Evolutionary conservation across 768 basidiomycete species (phyloP).

Genomic region (Dentipellis sp.): DNA sequence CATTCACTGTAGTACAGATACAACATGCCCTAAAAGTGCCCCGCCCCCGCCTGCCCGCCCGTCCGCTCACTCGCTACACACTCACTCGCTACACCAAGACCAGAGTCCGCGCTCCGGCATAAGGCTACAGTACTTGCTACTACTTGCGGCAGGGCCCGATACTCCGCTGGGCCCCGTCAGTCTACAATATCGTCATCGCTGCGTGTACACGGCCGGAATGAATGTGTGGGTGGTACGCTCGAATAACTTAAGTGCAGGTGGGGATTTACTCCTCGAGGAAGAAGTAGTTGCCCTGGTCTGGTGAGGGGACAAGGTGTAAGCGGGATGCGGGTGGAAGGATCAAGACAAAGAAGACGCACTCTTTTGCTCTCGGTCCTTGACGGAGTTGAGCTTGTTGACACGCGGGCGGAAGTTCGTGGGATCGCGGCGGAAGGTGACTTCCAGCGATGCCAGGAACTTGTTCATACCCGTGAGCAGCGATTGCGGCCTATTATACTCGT

Average conservation of each 20-base stretch:
- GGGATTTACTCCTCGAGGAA: constrained; percentile 74
- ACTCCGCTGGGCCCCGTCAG: neutral
- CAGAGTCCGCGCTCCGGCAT: neutral
- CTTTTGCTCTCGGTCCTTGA: constrained; percentile 88
- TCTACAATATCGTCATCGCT: neutral
- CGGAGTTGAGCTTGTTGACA: constrained; percentile 77
- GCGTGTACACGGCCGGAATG: neutral
- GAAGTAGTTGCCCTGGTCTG: constrained; percentile 83
- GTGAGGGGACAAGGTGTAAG: constrained; percentile 2
- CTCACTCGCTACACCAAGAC: neutral
- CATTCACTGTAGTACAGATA: neutral
- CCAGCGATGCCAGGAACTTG: constrained; percentile 88
- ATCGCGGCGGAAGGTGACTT: constrained; percentile 97
- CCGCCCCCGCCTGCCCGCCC: too few relatives aligned
- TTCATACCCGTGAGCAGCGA: constrained; percentile 96
- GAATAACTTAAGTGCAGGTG: neutral
- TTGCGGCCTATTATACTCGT: constrained; percentile 58
- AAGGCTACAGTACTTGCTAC: neutral
- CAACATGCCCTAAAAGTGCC: neutral
- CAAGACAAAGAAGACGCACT: constrained; percentile 30
- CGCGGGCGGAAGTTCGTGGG: constrained; percentile 90
- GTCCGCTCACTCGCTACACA: neutral
- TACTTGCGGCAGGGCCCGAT: too few relatives aligned
- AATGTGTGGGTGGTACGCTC: too few relatives aligned
- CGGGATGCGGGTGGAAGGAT: neutral